Evolutionary conservation across 164 flowering plant species (phyloP).

Genomic region (Protea cynaroides): DNA sequence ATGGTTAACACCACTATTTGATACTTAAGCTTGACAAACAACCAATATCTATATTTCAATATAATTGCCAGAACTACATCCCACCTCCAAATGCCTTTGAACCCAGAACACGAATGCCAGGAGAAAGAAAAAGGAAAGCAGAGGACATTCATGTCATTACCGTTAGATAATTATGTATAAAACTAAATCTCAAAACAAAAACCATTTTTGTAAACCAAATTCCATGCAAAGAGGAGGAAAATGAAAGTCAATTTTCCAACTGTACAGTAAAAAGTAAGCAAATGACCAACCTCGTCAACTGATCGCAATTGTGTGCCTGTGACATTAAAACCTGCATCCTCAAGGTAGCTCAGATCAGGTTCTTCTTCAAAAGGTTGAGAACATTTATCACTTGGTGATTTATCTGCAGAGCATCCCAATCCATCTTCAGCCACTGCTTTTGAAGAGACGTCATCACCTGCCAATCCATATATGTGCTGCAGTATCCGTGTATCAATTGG

Average conservation of each 20-base stretch:
- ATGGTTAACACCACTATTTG: background rate
- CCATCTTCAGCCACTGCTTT: constrained; percentile 14
- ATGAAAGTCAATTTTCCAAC: background rate
- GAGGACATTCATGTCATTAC: no score
- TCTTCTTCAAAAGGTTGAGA: constrained; percentile 15
- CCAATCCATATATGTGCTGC: constrained; percentile 14
- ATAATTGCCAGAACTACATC: background rate
- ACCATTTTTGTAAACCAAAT: no score
- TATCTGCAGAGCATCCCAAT: constrained; percentile 1
- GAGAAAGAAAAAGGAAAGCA: background rate
- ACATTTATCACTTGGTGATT: constrained; percentile 4
- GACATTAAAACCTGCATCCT: constrained; percentile 5
- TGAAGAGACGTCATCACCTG: constrained; percentile 10
- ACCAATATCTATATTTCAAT: background rate
- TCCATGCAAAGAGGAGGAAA: background rate
- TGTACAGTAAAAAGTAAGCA: background rate
- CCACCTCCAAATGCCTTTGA: background rate
- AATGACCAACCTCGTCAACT: constrained; percentile 30
- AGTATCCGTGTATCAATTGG: constrained; percentile 20
- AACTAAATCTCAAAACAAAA: no score
- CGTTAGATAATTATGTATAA: no score
- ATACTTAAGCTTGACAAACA: background rate
- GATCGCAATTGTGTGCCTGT: constrained; percentile 6
- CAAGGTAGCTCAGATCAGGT: constrained; percentile 8
- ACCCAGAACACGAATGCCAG: background rate